These are phyloP conservation scores for Malbranchea cinnamomea DNA, from an alignment of 2,329 filamentous ascomycete genomes.

Conservation along the genomic window DNA sequence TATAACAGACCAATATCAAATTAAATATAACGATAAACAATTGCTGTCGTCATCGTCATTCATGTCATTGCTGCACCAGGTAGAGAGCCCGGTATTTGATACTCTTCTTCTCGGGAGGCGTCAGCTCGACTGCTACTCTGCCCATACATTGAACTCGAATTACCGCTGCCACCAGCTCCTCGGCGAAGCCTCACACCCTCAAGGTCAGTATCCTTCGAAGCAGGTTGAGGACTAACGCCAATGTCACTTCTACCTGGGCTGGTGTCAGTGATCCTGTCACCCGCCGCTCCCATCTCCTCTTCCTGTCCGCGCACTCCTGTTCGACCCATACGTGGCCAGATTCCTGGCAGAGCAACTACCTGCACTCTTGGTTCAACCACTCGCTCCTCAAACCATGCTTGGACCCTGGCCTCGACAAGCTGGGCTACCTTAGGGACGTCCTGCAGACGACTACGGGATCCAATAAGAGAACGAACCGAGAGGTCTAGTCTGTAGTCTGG, in stretches of 20 bases:
- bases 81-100: conserved; percentile 27
- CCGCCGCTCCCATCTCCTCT: conserved; percentile 18
- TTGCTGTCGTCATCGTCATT: no score
- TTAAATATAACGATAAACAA: no score
- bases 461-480: conserved; percentile 49
- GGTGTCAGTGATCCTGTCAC: conserved; percentile 6
- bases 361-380: conserved; percentile 52
- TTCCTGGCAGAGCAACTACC: conserved; percentile 45
- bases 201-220: conserved; percentile 12
- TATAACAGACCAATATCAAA: conserved; percentile 1
- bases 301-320: conserved; percentile 31
- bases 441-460: conserved; percentile 46
- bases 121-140: conserved; percentile 1
- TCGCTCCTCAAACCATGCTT: conserved; percentile 53
- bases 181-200: conserved; percentile 21
- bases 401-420: conserved; percentile 47
- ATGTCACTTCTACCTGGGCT: neutral
- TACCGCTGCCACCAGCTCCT: no score
- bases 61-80: conserved; percentile 16
- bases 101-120: conserved; percentile 15
- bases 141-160: no score
- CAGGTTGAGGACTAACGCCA: no score
- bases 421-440: conserved; percentile 54
- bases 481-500: conserved; percentile 51
- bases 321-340: conserved; percentile 45